phyloP scores from a whole-genome alignment of 148 eudicot species.

The Talinum fruticosum region DNA sequence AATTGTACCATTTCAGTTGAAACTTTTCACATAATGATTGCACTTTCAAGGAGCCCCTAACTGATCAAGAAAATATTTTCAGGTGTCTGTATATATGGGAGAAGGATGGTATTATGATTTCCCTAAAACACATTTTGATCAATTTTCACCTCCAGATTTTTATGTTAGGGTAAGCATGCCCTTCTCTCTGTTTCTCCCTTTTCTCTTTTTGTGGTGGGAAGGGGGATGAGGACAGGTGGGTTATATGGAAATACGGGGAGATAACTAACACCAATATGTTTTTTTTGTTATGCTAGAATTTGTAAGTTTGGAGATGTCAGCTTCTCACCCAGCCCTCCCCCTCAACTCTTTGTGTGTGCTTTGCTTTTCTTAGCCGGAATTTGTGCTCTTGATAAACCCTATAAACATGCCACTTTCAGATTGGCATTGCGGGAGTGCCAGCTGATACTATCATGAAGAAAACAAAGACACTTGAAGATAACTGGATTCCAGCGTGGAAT shows the following conservation, averaged over 20 bases:
- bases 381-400: background rate
- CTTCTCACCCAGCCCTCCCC: background rate
- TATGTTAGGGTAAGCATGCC: slow-evolving; percentile 54
- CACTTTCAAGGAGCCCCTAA: background rate
- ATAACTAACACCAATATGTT: too few relatives aligned
- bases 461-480: slow-evolving; percentile 36
- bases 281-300: too few relatives aligned
- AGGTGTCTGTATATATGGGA: slow-evolving; percentile 81
- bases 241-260: too few relatives aligned
- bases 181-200: background rate
- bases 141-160: slow-evolving; percentile 74
- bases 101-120: slow-evolving; percentile 84
- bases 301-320: too few relatives aligned
- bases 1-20: background rate
- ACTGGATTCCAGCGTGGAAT: slow-evolving; percentile 42
- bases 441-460: slow-evolving; percentile 32
- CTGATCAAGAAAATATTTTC: slow-evolving; percentile 23
- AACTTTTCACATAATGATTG: background rate
- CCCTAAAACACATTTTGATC: slow-evolving; percentile 64
- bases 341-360: background rate
- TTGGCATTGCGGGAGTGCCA: slow-evolving; percentile 35
- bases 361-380: background rate
- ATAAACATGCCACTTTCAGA: slow-evolving; percentile 6
- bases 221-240: too few relatives aligned
- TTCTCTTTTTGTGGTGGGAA: too few relatives aligned